A percentile compares a stretch with the other conserved stretches of the same genome.
Conservation (phyloP, 139 green algal species). For the Yamagishiella unicocca region DNA sequence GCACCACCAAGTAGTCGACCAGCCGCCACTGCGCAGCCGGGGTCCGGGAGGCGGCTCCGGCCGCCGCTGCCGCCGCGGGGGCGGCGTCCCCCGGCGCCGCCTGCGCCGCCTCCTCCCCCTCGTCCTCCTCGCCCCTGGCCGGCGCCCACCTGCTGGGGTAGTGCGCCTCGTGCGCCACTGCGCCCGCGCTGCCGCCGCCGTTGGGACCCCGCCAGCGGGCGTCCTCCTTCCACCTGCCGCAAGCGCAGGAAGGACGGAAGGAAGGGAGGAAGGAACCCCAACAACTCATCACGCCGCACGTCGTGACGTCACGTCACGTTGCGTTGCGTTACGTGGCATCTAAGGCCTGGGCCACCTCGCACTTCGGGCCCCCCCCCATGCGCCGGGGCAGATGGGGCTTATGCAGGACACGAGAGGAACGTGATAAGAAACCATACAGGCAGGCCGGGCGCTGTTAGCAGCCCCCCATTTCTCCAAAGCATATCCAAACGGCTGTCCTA, state of each 20-base stretch:
- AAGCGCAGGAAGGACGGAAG: slow-evolving; percentile 27
- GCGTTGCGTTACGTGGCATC: no score
- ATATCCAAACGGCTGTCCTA: no score
- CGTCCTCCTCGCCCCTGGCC: not conserved
- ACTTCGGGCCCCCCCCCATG: no score
- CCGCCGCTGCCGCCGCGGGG: not conserved
- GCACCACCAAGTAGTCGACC: slow-evolving; percentile 47
- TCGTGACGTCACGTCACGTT: no score
- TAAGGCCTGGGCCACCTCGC: no score
- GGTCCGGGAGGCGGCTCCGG: not conserved
- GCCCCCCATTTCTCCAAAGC: no score
- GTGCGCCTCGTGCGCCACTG: slow-evolving; percentile 61
- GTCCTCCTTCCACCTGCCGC: slow-evolving; percentile 83
- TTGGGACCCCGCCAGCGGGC: slow-evolving; percentile 68
- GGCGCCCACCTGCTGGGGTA: slow-evolving; percentile 53
- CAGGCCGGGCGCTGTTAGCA: no score
- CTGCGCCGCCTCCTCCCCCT: not conserved
- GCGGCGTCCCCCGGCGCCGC: no score
- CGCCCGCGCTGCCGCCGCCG: slow-evolving; percentile 62
- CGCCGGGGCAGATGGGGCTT: no score
- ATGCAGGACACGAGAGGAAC: no score
- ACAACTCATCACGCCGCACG: no score
- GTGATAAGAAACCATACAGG: no score
- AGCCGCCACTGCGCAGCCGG: slow-evolving; percentile 11
- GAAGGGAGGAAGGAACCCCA: not conserved